Evolutionary conservation across 352 stramenopile genomes (phyloP).

Genomic region (Phytophthora aleatoria): DNA sequence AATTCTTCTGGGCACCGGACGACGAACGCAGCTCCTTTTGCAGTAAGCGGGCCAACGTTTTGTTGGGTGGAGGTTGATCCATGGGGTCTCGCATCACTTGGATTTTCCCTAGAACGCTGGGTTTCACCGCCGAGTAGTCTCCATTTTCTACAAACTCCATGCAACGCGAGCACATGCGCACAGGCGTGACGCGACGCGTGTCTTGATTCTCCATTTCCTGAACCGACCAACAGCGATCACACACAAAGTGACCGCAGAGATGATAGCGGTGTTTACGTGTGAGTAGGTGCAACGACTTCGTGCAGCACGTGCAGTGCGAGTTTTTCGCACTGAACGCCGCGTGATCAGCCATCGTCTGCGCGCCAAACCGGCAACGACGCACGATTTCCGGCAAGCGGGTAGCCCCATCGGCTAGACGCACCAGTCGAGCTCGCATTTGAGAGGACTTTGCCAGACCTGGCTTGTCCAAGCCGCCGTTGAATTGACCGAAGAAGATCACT

Average conservation of each 20-base stretch:
- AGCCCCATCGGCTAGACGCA: conserved; percentile 37
- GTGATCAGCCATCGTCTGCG: conserved; percentile 30
- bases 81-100: conserved; percentile 26
- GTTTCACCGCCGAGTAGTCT: conserved; percentile 42
- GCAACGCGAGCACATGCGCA: conserved; percentile 52
- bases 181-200: conserved; percentile 20
- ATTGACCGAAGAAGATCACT: conserved; percentile 45
- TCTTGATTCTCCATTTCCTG: conserved; percentile 35
- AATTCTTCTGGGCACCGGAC: conserved; percentile 29
- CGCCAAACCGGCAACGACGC: conserved; percentile 30
- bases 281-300: conserved; percentile 33
- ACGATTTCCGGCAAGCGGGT: conserved; percentile 34
- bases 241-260: conserved; percentile 40
- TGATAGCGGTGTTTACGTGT: conserved; percentile 34
- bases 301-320: conserved; percentile 39
- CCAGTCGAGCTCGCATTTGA: conserved; percentile 32
- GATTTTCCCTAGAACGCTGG: conserved; percentile 15
- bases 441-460: conserved; percentile 10
- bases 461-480: conserved; percentile 6
- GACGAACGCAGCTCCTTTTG: conserved; percentile 28
- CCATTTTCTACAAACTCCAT: conserved; percentile 54
- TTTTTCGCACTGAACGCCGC: conserved; percentile 27
- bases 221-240: conserved; percentile 34
- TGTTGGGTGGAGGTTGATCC: conserved; percentile 16
- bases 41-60: conserved; percentile 29